phyloP scores from a whole-genome alignment of 345 rosid genomes.

The Ceriops tagal region DNA sequence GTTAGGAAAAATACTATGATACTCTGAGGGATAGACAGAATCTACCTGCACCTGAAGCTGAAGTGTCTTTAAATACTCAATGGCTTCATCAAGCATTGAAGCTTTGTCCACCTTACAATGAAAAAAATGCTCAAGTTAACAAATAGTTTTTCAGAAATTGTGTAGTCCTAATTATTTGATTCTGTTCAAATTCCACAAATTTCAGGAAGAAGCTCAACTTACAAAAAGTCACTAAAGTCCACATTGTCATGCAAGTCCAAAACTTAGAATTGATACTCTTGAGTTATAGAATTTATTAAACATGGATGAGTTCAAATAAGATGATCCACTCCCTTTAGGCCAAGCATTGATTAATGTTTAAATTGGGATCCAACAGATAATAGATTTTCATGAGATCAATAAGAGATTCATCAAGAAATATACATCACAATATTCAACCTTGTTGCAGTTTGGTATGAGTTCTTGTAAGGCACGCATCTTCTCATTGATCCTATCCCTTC shows the following conservation, averaged over 20 bases:
- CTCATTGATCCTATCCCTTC: conserved; percentile 90
- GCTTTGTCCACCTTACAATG: conserved; percentile 80
- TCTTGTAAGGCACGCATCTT: conserved; percentile 95
- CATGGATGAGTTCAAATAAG: neutral
- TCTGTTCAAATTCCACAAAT: conserved; percentile 1
- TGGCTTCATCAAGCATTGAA: conserved; percentile 96
- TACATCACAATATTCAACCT: conserved; percentile 38
- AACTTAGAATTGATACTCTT: neutral
- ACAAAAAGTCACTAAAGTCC: neutral
- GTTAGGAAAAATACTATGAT: neutral
- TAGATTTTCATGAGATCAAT: neutral
- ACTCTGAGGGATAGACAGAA: conserved; percentile 2
- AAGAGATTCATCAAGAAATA: neutral
- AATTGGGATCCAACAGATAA: neutral
- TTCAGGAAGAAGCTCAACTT: neutral
- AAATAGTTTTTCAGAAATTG: conserved; percentile 4
- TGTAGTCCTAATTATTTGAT: conserved; percentile 5
- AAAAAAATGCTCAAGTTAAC: conserved; percentile 25
- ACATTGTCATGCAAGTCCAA: neutral
- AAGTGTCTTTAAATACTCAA: conserved; percentile 86
- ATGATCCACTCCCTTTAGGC: neutral
- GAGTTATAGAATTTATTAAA: neutral
- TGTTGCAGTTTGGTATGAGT: conserved; percentile 91
- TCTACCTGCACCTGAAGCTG: conserved; percentile 90
- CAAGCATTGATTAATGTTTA: neutral